Evolutionary conservation across 2,329 filamentous ascomycete genomes (phyloP).

Genomic region (Alternaria arbusti): DNA sequence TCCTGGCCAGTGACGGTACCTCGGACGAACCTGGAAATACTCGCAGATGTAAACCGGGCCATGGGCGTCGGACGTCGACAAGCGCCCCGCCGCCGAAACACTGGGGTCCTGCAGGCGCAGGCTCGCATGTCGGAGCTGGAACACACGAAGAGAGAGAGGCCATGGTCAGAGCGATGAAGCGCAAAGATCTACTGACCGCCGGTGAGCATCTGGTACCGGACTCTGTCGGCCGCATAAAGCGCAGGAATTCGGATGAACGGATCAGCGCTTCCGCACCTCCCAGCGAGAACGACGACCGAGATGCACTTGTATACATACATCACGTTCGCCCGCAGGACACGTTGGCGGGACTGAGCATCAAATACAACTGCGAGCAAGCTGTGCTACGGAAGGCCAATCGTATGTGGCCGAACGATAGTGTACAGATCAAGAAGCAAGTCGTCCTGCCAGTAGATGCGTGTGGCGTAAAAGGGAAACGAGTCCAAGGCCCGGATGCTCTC

Average conservation of each 20-base stretch:
- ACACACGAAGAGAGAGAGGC: conserved; percentile 55
- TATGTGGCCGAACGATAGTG: conserved; percentile 91
- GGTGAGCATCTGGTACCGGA: conserved; percentile 51
- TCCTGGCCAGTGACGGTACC: conserved; percentile 52
- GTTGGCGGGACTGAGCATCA: conserved; percentile 87
- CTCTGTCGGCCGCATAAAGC: conserved; percentile 62
- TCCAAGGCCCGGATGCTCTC: conserved; percentile 44
- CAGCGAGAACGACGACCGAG: conserved; percentile 67
- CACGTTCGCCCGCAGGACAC: conserved; percentile 83
- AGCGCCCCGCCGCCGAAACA: conserved; percentile 51
- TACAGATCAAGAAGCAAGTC: conserved; percentile 82
- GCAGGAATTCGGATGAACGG: conserved; percentile 71
- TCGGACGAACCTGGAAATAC: conserved; percentile 21
- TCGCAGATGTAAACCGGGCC: conserved; percentile 37
- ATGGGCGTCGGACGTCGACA: conserved; percentile 40
- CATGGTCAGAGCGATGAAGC: conserved; percentile 57
- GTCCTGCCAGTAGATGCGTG: conserved; percentile 90
- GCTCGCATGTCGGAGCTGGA: conserved; percentile 52
- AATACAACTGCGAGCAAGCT: conserved; percentile 85
- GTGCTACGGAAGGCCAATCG: conserved; percentile 86
- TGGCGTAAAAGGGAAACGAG: conserved; percentile 74
- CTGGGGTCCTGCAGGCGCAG: conserved; percentile 55
- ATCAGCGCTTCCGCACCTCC: conserved; percentile 55
- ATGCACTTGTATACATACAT: conserved; percentile 90
- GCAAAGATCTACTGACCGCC: conserved; percentile 56